phyloP scores from a whole-genome alignment of 2,329 filamentous ascomycete genomes.

The Cercospora sesami region DNA sequence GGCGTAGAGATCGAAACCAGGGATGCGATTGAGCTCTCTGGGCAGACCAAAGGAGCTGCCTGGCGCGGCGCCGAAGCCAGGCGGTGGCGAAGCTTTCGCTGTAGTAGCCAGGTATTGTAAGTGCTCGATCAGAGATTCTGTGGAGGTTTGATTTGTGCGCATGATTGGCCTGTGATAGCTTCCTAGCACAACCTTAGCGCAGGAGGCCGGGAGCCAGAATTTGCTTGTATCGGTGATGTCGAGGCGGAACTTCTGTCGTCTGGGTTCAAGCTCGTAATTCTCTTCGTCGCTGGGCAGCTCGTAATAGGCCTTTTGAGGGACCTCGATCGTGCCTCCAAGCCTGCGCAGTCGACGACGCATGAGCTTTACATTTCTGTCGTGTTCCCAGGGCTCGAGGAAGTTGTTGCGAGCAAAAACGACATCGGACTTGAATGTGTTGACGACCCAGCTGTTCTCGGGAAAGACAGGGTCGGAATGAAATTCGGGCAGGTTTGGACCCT shows the following conservation, averaged over 20 bases:
- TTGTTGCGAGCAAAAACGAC: background rate
- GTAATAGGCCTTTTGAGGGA: background rate
- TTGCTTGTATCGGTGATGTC: background rate
- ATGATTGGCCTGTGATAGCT: background rate
- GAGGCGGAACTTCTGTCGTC: background rate
- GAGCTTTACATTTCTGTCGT: background rate
- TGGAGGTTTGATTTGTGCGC: background rate
- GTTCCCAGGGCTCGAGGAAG: background rate
- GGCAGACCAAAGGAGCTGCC: background rate
- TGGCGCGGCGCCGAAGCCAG: background rate
- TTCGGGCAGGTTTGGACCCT: background rate
- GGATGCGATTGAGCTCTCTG: background rate
- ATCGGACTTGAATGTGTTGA: background rate
- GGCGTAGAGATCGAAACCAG: background rate
- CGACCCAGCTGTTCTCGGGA: background rate
- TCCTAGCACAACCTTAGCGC: background rate
- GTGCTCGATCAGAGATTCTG: background rate
- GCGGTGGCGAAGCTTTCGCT: background rate
- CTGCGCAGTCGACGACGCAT: background rate
- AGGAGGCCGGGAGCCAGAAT: background rate
- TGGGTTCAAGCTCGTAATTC: background rate
- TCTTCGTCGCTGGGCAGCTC: background rate
- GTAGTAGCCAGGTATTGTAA: background rate
- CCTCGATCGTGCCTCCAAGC: background rate
- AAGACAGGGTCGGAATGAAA: background rate